Conservation (phyloP, 1,284 basidiomycete species). For the Apiotrichum montevideense region DNA sequence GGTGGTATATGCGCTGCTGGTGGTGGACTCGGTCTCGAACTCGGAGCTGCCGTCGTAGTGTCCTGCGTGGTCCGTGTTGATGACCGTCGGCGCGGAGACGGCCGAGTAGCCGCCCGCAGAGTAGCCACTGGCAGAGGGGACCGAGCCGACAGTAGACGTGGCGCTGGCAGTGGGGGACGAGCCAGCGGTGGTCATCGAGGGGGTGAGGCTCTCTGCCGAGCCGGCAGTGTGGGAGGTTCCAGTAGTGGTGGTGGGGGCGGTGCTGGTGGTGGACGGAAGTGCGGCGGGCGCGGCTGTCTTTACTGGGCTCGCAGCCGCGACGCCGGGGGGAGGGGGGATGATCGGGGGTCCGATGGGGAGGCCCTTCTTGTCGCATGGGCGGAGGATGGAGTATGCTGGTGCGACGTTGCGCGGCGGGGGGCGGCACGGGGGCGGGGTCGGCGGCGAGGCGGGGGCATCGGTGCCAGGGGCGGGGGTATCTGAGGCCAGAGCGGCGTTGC, state of each 20-base stretch:
- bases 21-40: neutral
- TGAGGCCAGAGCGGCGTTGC: no score
- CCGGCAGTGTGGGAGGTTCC: neutral
- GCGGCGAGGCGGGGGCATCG: no score
- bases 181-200: neutral
- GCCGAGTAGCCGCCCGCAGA: neutral
- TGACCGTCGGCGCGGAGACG: neutral
- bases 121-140: neutral
- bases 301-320: neutral
- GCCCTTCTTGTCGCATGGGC: slow-evolving; percentile 7
- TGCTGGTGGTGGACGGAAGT: neutral
- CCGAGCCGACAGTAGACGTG: neutral
- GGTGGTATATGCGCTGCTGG: neutral
- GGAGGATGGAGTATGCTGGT: slow-evolving; percentile 12
- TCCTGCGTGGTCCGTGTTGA: no score
- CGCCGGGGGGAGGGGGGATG: neutral
- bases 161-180: neutral
- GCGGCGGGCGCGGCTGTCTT: neutral
- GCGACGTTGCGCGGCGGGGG: neutral
- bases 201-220: neutral
- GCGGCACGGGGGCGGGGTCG: neutral
- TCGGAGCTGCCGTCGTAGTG: no score
- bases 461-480: no score
- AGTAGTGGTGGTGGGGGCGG: neutral
- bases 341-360: slow-evolving; percentile 4